phyloP scores from a whole-genome alignment of 352 stramenopile species.

The Globisporangium heterothallicum region DNA sequence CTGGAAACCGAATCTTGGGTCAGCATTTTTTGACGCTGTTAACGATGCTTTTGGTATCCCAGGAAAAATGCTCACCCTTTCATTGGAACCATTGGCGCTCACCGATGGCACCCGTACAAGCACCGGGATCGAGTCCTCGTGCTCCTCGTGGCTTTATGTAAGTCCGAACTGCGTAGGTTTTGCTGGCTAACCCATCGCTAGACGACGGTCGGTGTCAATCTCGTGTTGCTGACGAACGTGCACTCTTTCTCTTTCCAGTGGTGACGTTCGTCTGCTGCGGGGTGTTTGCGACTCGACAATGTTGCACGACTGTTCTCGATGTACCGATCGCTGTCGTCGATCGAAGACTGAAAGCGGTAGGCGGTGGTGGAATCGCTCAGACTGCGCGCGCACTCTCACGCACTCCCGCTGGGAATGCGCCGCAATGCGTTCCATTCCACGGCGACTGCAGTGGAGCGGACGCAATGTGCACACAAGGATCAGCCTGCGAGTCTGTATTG shows the following conservation, averaged over 20 bases:
- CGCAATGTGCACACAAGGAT: conserved; percentile 30
- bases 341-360: not conserved
- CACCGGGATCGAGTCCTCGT: conserved; percentile 41
- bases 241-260: conserved; percentile 27
- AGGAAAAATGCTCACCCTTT: conserved; percentile 58
- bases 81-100: conserved; percentile 30
- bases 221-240: too few species aligned
- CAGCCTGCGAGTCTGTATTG: conserved; percentile 16
- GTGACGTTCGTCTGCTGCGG: conserved; percentile 32
- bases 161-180: conserved; percentile 19
- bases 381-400: too few species aligned
- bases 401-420: not conserved
- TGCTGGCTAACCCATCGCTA: too few species aligned
- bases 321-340: conserved; percentile 14
- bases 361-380: not conserved
- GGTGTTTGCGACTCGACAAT: conserved; percentile 38
- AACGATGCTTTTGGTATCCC: not conserved
- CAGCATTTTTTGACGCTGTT: not conserved
- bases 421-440: conserved; percentile 23
- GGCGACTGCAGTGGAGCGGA: conserved; percentile 15
- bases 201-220: too few species aligned
- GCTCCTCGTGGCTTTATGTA: conserved; percentile 38
- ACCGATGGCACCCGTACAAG: conserved; percentile 55
- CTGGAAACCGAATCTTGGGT: too few species aligned
- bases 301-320: conserved; percentile 22